Evolutionary conservation across 2,329 filamentous ascomycete species (phyloP).

Genomic region (Calonectria fujianensis): DNA sequence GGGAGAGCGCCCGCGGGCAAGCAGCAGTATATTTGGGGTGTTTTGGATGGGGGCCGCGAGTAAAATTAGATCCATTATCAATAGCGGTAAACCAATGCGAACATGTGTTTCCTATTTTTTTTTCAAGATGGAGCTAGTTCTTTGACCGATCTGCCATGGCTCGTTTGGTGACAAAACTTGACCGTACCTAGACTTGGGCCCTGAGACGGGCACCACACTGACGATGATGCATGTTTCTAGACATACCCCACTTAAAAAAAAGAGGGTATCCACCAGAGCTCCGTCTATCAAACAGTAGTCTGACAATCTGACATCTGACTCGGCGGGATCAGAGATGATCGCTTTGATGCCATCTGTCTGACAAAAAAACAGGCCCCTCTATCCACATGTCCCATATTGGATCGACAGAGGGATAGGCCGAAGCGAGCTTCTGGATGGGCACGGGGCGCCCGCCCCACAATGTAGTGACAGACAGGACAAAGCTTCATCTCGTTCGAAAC

Average conservation of each 20-base stretch:
- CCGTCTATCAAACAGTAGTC: conserved; percentile 1
- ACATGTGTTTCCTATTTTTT: not conserved
- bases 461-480: not conserved
- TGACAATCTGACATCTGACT: not conserved
- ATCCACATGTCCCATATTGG: not conserved
- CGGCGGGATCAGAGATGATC: not conserved
- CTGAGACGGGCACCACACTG: not conserved
- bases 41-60: not conserved
- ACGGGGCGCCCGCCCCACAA: not conserved
- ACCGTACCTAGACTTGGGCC: not conserved
- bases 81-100: not conserved
- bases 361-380: too few species aligned
- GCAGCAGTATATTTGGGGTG: not conserved
- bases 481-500: not conserved
- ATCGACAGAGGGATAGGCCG: not conserved
- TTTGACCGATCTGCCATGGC: not conserved
- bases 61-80: not conserved
- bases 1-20: not conserved
- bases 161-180: not conserved
- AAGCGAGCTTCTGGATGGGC: not conserved
- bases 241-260: not conserved
- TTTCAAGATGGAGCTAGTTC: not conserved
- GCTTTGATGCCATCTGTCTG: not conserved
- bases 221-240: conserved; percentile 2
- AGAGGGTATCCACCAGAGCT: not conserved